Evolutionary conservation across 257 asterid genomes (phyloP), one percentile per base, ranked within the genome.

Genomic region (Ocimum tenuiflorum): DNA sequence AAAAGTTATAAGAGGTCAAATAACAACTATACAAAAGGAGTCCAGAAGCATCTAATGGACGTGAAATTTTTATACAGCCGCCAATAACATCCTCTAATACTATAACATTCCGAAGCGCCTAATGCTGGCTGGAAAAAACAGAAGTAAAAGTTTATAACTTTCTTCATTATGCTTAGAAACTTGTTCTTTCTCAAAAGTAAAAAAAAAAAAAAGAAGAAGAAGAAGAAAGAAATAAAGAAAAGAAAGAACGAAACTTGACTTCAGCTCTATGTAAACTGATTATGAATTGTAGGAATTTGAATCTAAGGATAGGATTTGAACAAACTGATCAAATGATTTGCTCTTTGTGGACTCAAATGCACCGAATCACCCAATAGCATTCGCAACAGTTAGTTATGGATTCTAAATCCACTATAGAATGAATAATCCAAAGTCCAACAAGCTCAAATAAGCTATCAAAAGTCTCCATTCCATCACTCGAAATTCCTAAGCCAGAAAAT

Each of bases 81-180:
- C 52, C 55, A 42, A 23, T 23, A 70, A 33, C 67, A 67, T 59
- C 60, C 42, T 70, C 75, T 46, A 27, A 29, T 14, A 33, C 56
- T 47, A 47, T 60, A 27, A 57, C n/a, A 13, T 20, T 65, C 49
- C n/a, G 20, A 71, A 58, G 45, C 20, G 35, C 29, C 20, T 11
- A 33, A 56, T 65, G 68, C 68, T 47, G 14, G 51, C 54, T 23
- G 53, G 57, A 58, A 27, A 51, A 39, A 63, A 56, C 1, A 17
- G 20, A 55, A 13, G 59, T 12, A 46, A 0, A 67, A 9, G 60
- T 15, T n/a, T n/a, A n/a, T n/a, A n/a, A n/a, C 41, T 31, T 10
- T 17, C 23, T 54, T 33, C 6, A 13, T 23, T 22, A 11, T 49
- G 19, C 48, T 45, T 18, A 50, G 51, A 48, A 60, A 13, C 22